Percentiles rank a stretch among this genome's conserved stretches.
phyloP scores from a whole-genome alignment of 2,329 filamentous ascomycete species.

The Claviceps fusiformis region DNA sequence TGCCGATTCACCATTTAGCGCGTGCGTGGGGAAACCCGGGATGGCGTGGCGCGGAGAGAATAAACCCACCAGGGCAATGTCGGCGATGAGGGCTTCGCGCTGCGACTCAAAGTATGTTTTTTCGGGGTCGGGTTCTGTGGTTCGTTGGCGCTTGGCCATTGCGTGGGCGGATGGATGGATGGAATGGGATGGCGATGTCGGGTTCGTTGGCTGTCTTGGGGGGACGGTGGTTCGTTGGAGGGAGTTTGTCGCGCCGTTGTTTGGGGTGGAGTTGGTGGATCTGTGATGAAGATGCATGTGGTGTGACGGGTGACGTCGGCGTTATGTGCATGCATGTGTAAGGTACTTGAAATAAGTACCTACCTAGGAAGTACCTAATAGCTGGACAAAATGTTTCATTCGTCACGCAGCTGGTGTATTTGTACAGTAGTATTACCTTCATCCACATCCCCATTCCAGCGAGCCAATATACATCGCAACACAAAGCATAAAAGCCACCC shows the following conservation, averaged over 20 bases:
- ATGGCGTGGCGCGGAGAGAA: too few relatives aligned
- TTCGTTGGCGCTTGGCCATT: constrained; percentile 8
- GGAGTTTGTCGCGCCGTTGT: too few relatives aligned
- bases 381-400: not conserved
- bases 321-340: too few relatives aligned
- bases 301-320: too few relatives aligned
- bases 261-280: too few relatives aligned
- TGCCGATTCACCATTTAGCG: not conserved
- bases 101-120: constrained; percentile 66
- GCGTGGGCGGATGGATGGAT: not conserved
- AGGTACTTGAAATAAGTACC: too few relatives aligned
- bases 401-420: not conserved
- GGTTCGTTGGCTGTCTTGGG: too few relatives aligned
- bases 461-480: constrained; percentile 1
- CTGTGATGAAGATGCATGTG: too few relatives aligned
- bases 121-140: constrained; percentile 14
- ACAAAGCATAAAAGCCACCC: not conserved
- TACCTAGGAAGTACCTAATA: too few relatives aligned
- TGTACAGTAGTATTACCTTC: not conserved
- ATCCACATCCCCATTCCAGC: not conserved
- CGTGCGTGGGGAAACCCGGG: not conserved
- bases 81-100: constrained; percentile 54
- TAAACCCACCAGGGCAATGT: constrained; percentile 53
- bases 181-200: too few relatives aligned
- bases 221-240: too few relatives aligned